Evolutionary conservation across 73 alveolate genomes (phyloP).

Genomic region (Tetrahymena elliotti): DNA sequence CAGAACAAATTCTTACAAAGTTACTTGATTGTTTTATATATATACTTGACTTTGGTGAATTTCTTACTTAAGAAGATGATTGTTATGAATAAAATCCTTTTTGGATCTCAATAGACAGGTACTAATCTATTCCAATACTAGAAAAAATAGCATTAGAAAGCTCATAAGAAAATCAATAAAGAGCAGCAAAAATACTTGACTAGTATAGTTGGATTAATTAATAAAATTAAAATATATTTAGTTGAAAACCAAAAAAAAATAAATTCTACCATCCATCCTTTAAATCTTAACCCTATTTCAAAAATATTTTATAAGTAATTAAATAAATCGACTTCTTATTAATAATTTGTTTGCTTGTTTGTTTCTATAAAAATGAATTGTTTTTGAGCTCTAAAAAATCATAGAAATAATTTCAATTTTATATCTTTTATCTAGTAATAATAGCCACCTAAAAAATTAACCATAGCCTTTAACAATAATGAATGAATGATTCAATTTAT

Average conservation of each 20-base stretch:
- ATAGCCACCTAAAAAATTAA: too few species aligned
- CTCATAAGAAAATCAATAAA: neutral
- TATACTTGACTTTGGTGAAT: neutral
- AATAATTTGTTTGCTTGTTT: too few species aligned
- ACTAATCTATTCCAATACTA: neutral
- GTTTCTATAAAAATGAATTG: too few species aligned
- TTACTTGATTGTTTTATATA: neutral
- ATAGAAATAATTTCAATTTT: too few species aligned
- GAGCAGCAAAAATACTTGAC: neutral
- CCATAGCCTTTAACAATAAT: too few species aligned
- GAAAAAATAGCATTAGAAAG: neutral
- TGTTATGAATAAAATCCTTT: neutral
- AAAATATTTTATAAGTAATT: too few species aligned
- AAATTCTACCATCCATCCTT: neutral
- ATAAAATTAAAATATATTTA: neutral
- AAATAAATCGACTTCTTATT: too few species aligned
- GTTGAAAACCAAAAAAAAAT: neutral
- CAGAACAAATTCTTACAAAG: neutral
- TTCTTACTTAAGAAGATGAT: neutral
- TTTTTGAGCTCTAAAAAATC: too few species aligned
- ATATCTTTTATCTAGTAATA: too few species aligned
- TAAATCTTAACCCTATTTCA: neutral
- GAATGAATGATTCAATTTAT: too few species aligned
- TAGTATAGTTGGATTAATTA: neutral
- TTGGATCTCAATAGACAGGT: neutral